These are phyloP conservation scores for Penicillium oxalicum DNA, from an alignment of 2,329 filamentous ascomycete species.

Conservation along the genomic window DNA sequence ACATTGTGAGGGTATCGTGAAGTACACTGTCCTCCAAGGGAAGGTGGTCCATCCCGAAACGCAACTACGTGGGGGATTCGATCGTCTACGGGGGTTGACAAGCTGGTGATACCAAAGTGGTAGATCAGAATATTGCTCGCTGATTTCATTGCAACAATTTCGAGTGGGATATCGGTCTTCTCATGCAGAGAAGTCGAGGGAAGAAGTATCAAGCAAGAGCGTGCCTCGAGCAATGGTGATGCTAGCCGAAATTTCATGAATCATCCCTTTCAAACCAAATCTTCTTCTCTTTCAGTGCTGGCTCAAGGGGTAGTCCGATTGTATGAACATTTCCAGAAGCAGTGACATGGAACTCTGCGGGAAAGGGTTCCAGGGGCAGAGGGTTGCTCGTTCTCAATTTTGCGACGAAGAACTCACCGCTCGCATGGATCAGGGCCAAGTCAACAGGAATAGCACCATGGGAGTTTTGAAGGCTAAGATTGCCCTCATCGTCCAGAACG, in stretches of 20 bases:
- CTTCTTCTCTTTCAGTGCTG: slow-evolving; percentile 9
- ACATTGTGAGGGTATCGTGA: slow-evolving; percentile 82
- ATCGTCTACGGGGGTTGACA: slow-evolving; percentile 64
- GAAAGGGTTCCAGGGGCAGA: not conserved
- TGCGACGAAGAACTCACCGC: slow-evolving; percentile 17
- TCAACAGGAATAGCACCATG: slow-evolving; percentile 8
- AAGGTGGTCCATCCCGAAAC: slow-evolving; percentile 81
- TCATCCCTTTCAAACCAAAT: slow-evolving; percentile 14
- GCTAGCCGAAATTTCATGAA: not conserved
- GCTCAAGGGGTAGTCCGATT: slow-evolving; percentile 13
- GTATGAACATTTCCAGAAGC: slow-evolving; percentile 2
- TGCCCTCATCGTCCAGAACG: not conserved
- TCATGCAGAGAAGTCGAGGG: too few species aligned
- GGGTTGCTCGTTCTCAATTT: slow-evolving; percentile 1
- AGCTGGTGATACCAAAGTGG: slow-evolving; percentile 44
- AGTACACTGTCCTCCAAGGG: slow-evolving; percentile 78
- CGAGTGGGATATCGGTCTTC: too few species aligned
- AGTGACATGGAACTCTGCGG: slow-evolving; percentile 15
- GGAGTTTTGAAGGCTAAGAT: slow-evolving; percentile 8
- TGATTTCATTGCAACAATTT: too few species aligned
- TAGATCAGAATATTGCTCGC: too few species aligned
- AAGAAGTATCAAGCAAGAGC: too few species aligned
- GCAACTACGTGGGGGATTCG: slow-evolving; percentile 80
- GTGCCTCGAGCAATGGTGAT: too few species aligned
- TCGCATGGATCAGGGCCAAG: slow-evolving; percentile 13